These are phyloP conservation scores for Rhodotorula glutinis DNA, from an alignment of 1,284 basidiomycete genomes.

Conservation along the genomic window DNA sequence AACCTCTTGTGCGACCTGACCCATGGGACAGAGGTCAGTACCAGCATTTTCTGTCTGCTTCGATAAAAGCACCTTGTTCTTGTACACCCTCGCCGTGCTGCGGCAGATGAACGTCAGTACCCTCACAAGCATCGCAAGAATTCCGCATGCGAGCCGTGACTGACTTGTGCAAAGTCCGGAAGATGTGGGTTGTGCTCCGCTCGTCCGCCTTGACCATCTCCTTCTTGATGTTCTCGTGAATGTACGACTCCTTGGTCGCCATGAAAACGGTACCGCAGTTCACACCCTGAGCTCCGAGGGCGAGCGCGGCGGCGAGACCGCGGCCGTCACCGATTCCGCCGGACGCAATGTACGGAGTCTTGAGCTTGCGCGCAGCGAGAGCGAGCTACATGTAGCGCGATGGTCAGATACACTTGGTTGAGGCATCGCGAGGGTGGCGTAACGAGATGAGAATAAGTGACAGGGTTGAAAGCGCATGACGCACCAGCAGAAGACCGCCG, in stretches of 20 bases:
- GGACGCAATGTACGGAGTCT: conserved; percentile 82
- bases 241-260: conserved; percentile 37
- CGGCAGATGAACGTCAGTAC: too few species aligned
- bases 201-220: conserved; percentile 80
- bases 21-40: too few species aligned
- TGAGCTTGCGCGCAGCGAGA: conserved; percentile 78
- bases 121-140: neutral
- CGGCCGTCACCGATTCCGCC: conserved; percentile 54
- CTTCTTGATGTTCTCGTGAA: conserved; percentile 77
- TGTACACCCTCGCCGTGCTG: conserved; percentile 39
- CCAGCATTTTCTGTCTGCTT: too few species aligned
- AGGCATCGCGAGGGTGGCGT: too few species aligned
- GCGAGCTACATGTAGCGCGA: conserved; percentile 60
- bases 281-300: conserved; percentile 59
- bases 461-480: conserved; percentile 30
- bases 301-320: conserved; percentile 75
- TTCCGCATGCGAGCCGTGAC: neutral
- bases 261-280: conserved; percentile 52
- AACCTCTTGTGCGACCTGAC: conserved; percentile 62
- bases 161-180: conserved; percentile 55
- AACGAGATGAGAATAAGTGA: neutral
- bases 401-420: too few species aligned
- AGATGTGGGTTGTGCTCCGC: conserved; percentile 77
- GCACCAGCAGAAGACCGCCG: conserved; percentile 79
- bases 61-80: conserved; percentile 32